Evolutionary conservation across 2,329 filamentous ascomycete genomes (phyloP), one percentile per base, ranked within the genome.

Genomic region (Metarhizium robertsii): DNA sequence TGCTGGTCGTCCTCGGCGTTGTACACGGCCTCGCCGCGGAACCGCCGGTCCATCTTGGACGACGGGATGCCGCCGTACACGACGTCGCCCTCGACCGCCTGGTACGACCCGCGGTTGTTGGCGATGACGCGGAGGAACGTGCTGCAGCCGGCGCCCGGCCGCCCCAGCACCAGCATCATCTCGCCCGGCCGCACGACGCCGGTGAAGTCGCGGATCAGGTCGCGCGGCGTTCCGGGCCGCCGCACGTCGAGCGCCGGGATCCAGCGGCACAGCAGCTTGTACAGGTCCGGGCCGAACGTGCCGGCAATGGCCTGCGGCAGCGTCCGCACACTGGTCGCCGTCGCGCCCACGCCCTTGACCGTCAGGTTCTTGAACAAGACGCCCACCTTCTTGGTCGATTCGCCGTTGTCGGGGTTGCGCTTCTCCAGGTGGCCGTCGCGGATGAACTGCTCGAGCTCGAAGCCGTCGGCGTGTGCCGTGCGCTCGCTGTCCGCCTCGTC

Each of bases 241-340:
- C 54, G 49, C 32, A 55, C 52, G 18, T 53, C 45, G 42, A 55
- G 50, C 4, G 32, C 38, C 5, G 74, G 74, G 6, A 78, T 61
- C 50, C 66, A 69, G 2, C 66, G 62, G 34, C 68, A 69, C 14
- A 91, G 62, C 6, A 89, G 71, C 25, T 75, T 78, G 67, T 89
- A 92, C 1, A 92, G 72, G 67, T 92, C 89, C 0, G 88, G 88
- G 0, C 89, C 89, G 66, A 94, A 92, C 0, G 88, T 91, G 25
- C 87, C 87, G 4, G 90, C 59, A 42, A 92, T 76, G 2, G 88
- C 88, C 60, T 88, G 80, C 0, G 88, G 88, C 0, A 92, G 71
- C 0, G 87, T 90, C 58, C 82, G 82, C 30, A 88, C 87, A 60
- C 88, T 87, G 0, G 81, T 81, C 0, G 86, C 76, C 0, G 82